These are phyloP conservation scores for Cordyceps cicadae DNA, from an alignment of 2,329 filamentous ascomycete species.

Conservation along the genomic window DNA sequence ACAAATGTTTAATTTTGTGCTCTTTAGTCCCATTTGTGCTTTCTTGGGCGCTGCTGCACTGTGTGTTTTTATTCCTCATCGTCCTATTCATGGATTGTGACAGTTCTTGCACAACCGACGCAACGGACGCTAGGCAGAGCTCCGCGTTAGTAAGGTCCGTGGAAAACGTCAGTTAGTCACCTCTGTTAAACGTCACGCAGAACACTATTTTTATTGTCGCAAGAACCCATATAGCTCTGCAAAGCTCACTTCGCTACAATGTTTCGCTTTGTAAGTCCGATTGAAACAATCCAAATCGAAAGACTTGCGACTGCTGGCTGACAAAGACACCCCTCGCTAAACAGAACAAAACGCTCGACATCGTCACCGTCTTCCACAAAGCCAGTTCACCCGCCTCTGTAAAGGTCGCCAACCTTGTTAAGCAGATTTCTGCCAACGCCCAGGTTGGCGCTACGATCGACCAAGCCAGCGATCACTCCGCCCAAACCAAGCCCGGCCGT, in stretches of 20 bases:
- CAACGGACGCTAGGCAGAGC: neutral
- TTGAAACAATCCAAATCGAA: neutral
- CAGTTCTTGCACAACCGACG: neutral
- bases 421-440: slow-evolving; percentile 67
- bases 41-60: too few relatives aligned
- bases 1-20: too few relatives aligned
- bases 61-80: too few relatives aligned
- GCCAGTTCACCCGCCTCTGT: slow-evolving; percentile 63
- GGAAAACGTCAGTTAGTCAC: neutral
- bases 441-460: slow-evolving; percentile 61
- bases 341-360: slow-evolving; percentile 74
- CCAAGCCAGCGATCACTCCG: slow-evolving; percentile 59
- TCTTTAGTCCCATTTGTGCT: too few relatives aligned
- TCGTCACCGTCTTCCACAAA: slow-evolving; percentile 94
- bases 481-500: slow-evolving; percentile 45
- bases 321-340: neutral
- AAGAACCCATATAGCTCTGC: neutral
- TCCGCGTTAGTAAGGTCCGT: neutral
- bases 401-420: slow-evolving; percentile 67
- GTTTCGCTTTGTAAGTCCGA: slow-evolving; percentile 38
- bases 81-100: too few relatives aligned
- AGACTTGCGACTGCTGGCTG: neutral
- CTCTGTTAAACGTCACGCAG: neutral
- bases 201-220: neutral
- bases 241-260: slow-evolving; percentile 23